Evolutionary conservation across 1,139 yeast species (phyloP), one percentile per base, ranked within the genome.

Genomic region (Pichia sp.): DNA sequence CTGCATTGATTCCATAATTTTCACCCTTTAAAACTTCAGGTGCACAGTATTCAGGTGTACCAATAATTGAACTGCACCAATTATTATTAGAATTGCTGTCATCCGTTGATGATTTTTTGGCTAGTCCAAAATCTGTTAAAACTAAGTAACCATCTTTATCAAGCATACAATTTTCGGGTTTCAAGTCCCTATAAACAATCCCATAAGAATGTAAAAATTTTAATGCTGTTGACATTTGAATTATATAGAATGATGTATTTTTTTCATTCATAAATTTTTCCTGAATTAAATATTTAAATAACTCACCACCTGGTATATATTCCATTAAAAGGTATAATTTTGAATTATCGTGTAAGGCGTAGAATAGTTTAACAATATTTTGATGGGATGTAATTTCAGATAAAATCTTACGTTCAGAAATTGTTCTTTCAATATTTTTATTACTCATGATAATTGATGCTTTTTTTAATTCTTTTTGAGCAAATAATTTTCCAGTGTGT

Each of bases 11-110:
- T 58, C 90, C 93, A 65, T 93, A 93, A n/a, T 85, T 83, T 57
- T 84, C 81, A 29, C 96, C 96, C 50, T 80, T 80, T 30, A 93
- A 70, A 34, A 93, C 87, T 67, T 93, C 98, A 1, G 99, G 99
- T 0, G 98, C 98, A 88, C 91, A 90, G 66, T 90, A 91, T 68
- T 90, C 96, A 0, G 96, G 95, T 0, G 97, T 91, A 0, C 98
- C 99, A 34, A 90, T 85, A 65, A 91, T 80, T 2, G 96, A 84
- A 61, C 80, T 86, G 66, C 79, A 84, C 63, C 58, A 67, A 30
- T 67, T 67, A 9, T 57, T 54, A 22, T 47, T 36, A 41, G 49
- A 55, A n/a, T 64, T 68, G 27, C 67, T 70, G 34, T 74, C 70
- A 2, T 82, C 87, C 13, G 25, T 10, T 13, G 57, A 38, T 9